phyloP scores from a whole-genome alignment of 306 rosid species.

The Boehmeria nivea region DNA sequence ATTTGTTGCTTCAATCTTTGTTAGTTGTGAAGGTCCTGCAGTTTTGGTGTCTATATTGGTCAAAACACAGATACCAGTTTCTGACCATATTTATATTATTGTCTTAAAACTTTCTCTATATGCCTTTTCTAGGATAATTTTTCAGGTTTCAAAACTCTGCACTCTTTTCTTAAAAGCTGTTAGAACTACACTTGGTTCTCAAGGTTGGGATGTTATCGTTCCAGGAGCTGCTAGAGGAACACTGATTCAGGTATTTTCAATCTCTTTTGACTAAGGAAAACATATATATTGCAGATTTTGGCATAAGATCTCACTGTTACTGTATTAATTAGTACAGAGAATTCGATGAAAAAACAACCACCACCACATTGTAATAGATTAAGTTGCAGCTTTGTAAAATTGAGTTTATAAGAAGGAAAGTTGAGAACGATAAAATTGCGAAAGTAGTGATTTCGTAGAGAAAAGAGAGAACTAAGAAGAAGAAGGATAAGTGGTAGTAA shows the following conservation, averaged over 20 bases:
- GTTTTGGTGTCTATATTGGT: constrained; percentile 19
- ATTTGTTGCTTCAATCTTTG: too few relatives aligned
- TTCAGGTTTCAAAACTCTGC: constrained; percentile 94
- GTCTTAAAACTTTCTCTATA: constrained; percentile 30
- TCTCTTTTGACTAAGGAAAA: constrained; percentile 8
- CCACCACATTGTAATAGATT: too few relatives aligned
- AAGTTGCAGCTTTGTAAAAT: too few relatives aligned
- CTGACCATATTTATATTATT: constrained; percentile 15
- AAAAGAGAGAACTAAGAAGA: too few relatives aligned
- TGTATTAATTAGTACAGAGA: too few relatives aligned
- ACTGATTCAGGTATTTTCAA: constrained; percentile 63
- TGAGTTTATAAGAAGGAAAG: too few relatives aligned
- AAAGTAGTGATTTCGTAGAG: too few relatives aligned
- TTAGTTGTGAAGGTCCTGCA: constrained; percentile 9
- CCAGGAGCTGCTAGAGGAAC: constrained; percentile 81
- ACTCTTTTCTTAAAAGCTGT: constrained; percentile 80
- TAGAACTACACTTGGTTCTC: constrained; percentile 73
- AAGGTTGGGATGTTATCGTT: constrained; percentile 99
- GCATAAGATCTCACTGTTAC: too few relatives aligned
- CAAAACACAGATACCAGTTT: constrained; percentile 7
- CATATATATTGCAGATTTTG: too few relatives aligned
- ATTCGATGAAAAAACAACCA: too few relatives aligned
- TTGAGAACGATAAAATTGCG: too few relatives aligned
- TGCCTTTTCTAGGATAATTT: constrained; percentile 60
- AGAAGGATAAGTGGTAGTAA: too few relatives aligned